These are phyloP conservation scores for Thozetella sp. DNA, from an alignment of 495 filamentous ascomycete species.

Conservation along the genomic window DNA sequence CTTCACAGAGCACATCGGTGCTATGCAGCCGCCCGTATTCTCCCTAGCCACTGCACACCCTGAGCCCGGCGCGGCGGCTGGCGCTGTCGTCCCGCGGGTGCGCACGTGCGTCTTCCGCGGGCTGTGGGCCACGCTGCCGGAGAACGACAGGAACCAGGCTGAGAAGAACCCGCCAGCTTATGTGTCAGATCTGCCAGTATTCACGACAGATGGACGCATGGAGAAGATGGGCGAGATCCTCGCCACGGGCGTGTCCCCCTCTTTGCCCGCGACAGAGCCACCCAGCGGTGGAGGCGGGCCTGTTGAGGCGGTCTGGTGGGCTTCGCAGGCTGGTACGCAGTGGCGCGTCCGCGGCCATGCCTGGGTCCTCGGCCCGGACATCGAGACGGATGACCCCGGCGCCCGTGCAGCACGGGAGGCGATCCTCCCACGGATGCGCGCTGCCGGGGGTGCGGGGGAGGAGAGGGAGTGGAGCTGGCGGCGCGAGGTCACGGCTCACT, in stretches of 20 bases:
- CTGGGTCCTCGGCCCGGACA: conserved; percentile 64
- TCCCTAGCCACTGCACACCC: conserved; percentile 67
- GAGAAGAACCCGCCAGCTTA: conserved; percentile 65
- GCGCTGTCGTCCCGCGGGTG: conserved; percentile 37
- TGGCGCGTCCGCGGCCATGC: conserved; percentile 82
- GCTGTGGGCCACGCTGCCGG: conserved; percentile 71
- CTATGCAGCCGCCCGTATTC: conserved; percentile 67
- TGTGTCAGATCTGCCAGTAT: conserved; percentile 73
- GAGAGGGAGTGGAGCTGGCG: conserved; percentile 63
- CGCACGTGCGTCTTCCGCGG: conserved; percentile 73
- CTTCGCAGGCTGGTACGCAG: conserved; percentile 68
- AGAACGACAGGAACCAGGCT: conserved; percentile 66
- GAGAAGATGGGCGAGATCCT: conserved; percentile 75
- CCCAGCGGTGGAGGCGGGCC: conserved; percentile 62
- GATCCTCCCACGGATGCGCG: conserved; percentile 50
- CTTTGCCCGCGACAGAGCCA: conserved; percentile 29
- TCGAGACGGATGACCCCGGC: conserved; percentile 45
- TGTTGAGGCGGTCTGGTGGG: conserved; percentile 87
- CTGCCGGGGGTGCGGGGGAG: conserved; percentile 16
- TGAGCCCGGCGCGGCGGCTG: conserved; percentile 12
- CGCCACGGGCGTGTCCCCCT: conserved; percentile 22
- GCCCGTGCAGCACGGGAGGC: conserved; percentile 42
- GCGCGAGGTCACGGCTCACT: conserved; percentile 80
- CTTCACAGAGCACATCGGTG: conserved; percentile 66
- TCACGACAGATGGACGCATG: conserved; percentile 90